Conservation (phyloP, 495 filamentous ascomycete species). For the Terfezia claveryi region DNA sequence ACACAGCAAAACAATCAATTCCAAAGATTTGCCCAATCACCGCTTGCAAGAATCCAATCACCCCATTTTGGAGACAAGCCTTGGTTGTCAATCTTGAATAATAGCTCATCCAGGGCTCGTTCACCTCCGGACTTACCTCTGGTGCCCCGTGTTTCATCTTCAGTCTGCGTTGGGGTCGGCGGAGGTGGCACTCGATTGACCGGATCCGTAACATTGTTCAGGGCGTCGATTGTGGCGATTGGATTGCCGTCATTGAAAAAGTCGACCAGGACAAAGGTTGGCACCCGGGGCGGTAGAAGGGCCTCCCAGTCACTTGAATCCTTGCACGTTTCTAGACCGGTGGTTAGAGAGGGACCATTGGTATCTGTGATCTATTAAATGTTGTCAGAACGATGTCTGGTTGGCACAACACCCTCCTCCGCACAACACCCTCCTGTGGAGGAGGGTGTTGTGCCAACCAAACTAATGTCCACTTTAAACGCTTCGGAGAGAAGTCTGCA, state of each 20-base stretch:
- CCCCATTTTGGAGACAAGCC: background rate
- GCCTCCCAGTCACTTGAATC: constrained; percentile 25
- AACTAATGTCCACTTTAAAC: too few species aligned
- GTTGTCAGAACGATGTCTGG: too few species aligned
- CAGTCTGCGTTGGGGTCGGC: background rate
- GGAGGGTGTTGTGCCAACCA: too few species aligned
- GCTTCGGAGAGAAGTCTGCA: too few species aligned
- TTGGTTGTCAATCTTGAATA: background rate
- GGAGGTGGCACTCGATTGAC: background rate
- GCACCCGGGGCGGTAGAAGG: constrained; percentile 15
- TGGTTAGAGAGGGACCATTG: constrained; percentile 23
- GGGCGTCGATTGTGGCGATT: constrained; percentile 31
- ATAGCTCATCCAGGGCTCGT: background rate
- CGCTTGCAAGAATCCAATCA: background rate
- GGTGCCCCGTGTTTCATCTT: background rate
- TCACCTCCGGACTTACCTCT: background rate
- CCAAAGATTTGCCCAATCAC: background rate
- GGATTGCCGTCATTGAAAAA: constrained; percentile 40
- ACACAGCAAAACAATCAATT: too few species aligned
- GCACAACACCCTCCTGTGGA: too few species aligned
- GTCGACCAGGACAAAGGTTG: constrained; percentile 42
- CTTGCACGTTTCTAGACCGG: constrained; percentile 31
- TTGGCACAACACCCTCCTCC: too few species aligned
- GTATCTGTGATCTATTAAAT: background rate
- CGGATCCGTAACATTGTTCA: background rate